These are phyloP conservation scores for Groenewaldozyma salmanticensis DNA, from an alignment of 805 yeast genomes.

Conservation along the genomic window DNA sequence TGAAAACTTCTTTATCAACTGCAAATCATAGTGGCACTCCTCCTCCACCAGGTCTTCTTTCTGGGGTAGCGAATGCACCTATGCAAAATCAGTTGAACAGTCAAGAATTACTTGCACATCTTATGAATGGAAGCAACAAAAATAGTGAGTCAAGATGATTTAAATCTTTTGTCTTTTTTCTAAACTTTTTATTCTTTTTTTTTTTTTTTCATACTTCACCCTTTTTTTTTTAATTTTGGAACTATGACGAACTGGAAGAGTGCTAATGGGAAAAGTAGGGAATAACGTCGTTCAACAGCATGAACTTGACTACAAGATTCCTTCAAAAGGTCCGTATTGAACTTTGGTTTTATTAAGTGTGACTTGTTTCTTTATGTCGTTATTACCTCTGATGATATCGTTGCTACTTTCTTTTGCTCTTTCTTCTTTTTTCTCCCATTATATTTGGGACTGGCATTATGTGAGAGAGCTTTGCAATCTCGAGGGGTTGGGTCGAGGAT, in stretches of 20 bases:
- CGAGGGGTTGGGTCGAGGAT: too few relatives aligned
- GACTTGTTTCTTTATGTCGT: too few relatives aligned
- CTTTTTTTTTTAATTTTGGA: too few relatives aligned
- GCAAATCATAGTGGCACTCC: conserved; percentile 37
- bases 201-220: too few relatives aligned
- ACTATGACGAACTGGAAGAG: background rate
- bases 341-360: too few relatives aligned
- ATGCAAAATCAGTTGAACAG: conserved; percentile 38
- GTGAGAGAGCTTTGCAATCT: too few relatives aligned
- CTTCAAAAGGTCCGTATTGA: background rate
- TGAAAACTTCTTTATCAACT: background rate
- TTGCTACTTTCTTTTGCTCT: too few relatives aligned
- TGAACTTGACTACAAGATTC: background rate
- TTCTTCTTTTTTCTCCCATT: too few relatives aligned
- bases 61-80: conserved; percentile 14
- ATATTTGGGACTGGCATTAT: too few relatives aligned
- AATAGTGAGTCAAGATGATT: conserved; percentile 4
- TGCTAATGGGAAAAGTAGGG: background rate
- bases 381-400: too few relatives aligned
- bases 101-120: conserved; percentile 71
- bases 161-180: background rate
- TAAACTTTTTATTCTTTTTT: too few relatives aligned
- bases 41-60: conserved; percentile 66
- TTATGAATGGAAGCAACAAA: conserved; percentile 68
- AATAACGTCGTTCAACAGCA: too few relatives aligned